Evolutionary conservation across 768 basidiomycete genomes (phyloP), one percentile per base, ranked within the genome.

Genomic region (Rickenella mellea): DNA sequence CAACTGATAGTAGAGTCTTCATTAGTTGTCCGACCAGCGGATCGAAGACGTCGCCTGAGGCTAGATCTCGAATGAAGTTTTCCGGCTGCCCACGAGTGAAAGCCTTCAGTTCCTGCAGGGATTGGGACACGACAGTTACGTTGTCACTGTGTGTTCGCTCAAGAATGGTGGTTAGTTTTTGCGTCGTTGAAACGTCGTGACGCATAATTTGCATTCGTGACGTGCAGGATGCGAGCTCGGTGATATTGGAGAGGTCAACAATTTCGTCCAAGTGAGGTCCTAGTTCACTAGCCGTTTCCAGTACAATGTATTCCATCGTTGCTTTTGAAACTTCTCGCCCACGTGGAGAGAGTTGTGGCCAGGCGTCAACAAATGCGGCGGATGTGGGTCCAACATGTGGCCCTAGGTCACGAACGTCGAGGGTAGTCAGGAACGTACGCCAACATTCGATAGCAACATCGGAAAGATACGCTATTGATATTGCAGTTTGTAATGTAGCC

Each of bases 401-500:
- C 2, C 88, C 81, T 31, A 92, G 67, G 47, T 98, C 92, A 35
- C 58, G 60, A 15, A 76, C 70, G 3, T 70, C 66, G 15, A 94
- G 61, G 2, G 78, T 79, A 12, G 65, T 71, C 46, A 94, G 62
- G 61, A 97, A 96, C 20, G 63, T 68, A 42, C 73, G 60, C 91
- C 92, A 98, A 28, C 79, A 84, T 25, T 75, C 66, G 2, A 99
- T 65, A 0, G 90, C 85, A 6, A 79, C 80, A 44, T 84, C 76
- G 0, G 86, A 75, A 6, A 99, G 69, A 46, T 83, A 83, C 0
- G 74, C 72, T 9, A 88, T 70, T 26, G 67, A 60, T n/a, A 96
- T 70, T 64, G 83, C 86, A 5, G 86, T 90, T 63, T 98, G 94
- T 28, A 99, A 73, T 14, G 85, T 91, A 0, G 94, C 91, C 86